phyloP scores from a whole-genome alignment of 768 basidiomycete species.

The Scleroderma citrinum region DNA sequence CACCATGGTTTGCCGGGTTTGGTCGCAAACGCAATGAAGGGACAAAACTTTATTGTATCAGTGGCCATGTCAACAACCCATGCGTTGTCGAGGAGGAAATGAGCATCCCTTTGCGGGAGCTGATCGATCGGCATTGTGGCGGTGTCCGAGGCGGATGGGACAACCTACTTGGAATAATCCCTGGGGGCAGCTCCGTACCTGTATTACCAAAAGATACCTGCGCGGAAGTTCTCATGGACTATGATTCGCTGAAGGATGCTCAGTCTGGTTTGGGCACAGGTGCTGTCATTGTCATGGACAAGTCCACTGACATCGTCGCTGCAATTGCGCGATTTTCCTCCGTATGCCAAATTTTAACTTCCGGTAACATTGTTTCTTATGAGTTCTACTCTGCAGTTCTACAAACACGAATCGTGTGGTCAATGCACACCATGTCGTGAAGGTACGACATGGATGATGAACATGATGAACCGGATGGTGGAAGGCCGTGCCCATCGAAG shows the following conservation, averaged over 20 bases:
- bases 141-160: constrained; percentile 95
- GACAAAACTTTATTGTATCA: constrained; percentile 96
- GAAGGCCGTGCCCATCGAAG: constrained; percentile 86
- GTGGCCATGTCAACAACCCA: constrained; percentile 96
- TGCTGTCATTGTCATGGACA: constrained; percentile 99
- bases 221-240: constrained; percentile 95
- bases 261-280: constrained; percentile 97
- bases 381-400: constrained; percentile 52
- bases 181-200: constrained; percentile 92
- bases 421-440: constrained; percentile 94
- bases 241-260: constrained; percentile 93
- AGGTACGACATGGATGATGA: constrained; percentile 99
- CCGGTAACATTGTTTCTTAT: neutral
- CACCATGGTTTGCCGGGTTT: constrained; percentile 87
- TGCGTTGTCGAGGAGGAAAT: constrained; percentile 99
- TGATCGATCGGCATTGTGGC: constrained; percentile 96
- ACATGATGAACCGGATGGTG: constrained; percentile 98
- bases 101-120: constrained; percentile 91
- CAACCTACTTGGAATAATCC: constrained; percentile 93
- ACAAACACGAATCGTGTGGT: constrained; percentile 98
- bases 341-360: constrained; percentile 29
- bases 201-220: constrained; percentile 81
- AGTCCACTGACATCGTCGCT: constrained; percentile 89
- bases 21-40: constrained; percentile 91
- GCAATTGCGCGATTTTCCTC: constrained; percentile 93